Conservation (phyloP, 257 asterid genomes). For the Capsicum chinense region DNA sequence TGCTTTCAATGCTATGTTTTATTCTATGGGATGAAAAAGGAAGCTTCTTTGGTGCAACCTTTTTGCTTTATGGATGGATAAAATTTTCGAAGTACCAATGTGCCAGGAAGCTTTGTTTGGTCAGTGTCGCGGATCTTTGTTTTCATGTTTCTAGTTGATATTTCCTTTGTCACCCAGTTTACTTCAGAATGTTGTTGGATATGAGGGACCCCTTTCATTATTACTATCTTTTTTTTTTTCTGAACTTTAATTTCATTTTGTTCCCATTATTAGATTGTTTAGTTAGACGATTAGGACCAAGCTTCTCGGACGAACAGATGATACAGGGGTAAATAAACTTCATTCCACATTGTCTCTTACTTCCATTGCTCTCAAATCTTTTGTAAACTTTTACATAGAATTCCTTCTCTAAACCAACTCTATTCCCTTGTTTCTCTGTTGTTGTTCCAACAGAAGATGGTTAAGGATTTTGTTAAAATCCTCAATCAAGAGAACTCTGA, state of each 20-base stretch:
- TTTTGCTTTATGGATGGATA: background rate
- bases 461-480: constrained; percentile 83
- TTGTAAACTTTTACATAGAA: constrained; percentile 11
- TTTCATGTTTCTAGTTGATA: constrained; percentile 18
- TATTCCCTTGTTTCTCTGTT: constrained; percentile 24
- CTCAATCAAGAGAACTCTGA: constrained; percentile 90
- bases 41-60: constrained; percentile 6
- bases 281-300: constrained; percentile 95
- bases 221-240: constrained; percentile 6
- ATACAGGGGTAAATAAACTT: constrained; percentile 76
- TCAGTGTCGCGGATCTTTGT: background rate
- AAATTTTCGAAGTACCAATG: background rate
- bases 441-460: constrained; percentile 71
- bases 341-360: constrained; percentile 23
- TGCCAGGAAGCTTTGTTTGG: constrained; percentile 17
- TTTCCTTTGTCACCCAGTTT: constrained; percentile 15
- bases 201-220: background rate
- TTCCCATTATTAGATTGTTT: constrained; percentile 75
- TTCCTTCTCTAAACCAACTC: constrained; percentile 4
- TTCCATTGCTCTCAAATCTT: constrained; percentile 2
- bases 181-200: constrained; percentile 15
- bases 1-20: background rate
- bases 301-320: constrained; percentile 86
- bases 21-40: background rate
- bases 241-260: constrained; percentile 33